A percentile compares a stretch with the other conserved stretches of the same genome.
These are phyloP conservation scores for Polyporus arcularius DNA, from an alignment of 768 basidiomycete genomes.

Conservation along the genomic window DNA sequence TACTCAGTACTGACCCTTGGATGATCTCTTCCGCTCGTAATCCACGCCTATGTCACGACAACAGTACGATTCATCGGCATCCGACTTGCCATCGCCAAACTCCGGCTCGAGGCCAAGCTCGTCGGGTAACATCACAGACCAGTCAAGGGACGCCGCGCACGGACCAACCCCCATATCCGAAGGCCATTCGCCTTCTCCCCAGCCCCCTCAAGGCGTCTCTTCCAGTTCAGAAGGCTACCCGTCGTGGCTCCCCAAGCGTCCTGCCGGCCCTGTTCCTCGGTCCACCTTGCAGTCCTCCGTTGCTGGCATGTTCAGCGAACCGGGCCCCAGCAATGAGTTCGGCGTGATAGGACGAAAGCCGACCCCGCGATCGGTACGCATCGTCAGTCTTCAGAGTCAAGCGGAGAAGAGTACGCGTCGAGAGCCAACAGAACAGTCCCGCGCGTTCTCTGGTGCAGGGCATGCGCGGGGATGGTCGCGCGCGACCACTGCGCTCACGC, in stretches of 20 bases:
- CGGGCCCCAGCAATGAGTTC: slow-evolving; percentile 32
- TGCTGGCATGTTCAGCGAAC: slow-evolving; percentile 37
- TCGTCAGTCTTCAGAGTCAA: slow-evolving; percentile 67
- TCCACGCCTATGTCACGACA: slow-evolving; percentile 32
- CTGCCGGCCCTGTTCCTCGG: slow-evolving; percentile 73
- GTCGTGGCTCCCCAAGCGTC: slow-evolving; percentile 80
- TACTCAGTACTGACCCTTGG: slow-evolving; percentile 22
- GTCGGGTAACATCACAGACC: slow-evolving; percentile 10
- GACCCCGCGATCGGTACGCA: slow-evolving; percentile 79
- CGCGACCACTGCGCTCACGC: slow-evolving; percentile 47
- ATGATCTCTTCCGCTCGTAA: slow-evolving; percentile 24
- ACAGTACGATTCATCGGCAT: slow-evolving; percentile 27
- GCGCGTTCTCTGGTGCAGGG: slow-evolving; percentile 31
- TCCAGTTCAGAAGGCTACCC: slow-evolving; percentile 69
- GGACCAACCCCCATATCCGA: slow-evolving; percentile 18
- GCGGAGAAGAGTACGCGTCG: slow-evolving; percentile 41
- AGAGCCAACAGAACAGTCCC: slow-evolving; percentile 54
- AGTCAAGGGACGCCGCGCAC: slow-evolving; percentile 13
- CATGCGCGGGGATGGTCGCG: slow-evolving; percentile 60
- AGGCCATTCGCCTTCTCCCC: slow-evolving; percentile 24
- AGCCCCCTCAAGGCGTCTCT: slow-evolving; percentile 27
- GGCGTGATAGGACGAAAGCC: slow-evolving; percentile 68
- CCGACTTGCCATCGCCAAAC: slow-evolving; percentile 28
- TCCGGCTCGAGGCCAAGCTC: slow-evolving; percentile 29
- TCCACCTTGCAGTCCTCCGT: slow-evolving; percentile 67